phyloP scores from a whole-genome alignment of 2,329 filamentous ascomycete species.

The Fusarium buharicum region DNA sequence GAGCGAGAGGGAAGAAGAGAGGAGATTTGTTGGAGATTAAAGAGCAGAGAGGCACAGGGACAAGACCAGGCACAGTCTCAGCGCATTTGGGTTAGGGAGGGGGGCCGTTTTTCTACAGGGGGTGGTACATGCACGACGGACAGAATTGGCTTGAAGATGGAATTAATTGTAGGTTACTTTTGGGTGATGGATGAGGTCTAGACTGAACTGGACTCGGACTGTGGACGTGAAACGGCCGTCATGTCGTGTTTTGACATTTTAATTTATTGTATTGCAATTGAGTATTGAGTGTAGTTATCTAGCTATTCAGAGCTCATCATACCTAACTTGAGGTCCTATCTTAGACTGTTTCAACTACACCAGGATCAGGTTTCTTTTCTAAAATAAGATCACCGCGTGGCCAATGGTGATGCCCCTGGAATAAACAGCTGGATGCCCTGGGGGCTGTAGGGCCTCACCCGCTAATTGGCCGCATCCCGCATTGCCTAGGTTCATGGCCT shows the following conservation, averaged over 20 bases:
- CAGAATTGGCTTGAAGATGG: neutral
- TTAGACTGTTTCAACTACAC: slow-evolving; percentile 19
- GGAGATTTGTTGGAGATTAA: slow-evolving; percentile 31
- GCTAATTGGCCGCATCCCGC: neutral
- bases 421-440: neutral
- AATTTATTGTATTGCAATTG: too few species aligned
- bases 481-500: neutral
- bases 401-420: slow-evolving; percentile 2
- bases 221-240: neutral
- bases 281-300: too few species aligned
- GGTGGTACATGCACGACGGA: slow-evolving; percentile 1
- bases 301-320: too few species aligned
- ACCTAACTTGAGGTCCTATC: too few species aligned
- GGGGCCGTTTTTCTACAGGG: slow-evolving; percentile 19
- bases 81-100: neutral
- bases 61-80: slow-evolving; percentile 18
- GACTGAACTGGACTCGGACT: slow-evolving; percentile 1
- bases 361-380: slow-evolving; percentile 13
- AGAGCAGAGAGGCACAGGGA: slow-evolving; percentile 14
- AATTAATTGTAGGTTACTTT: neutral
- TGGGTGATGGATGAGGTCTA: neutral
- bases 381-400: neutral
- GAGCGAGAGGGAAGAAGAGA: slow-evolving; percentile 5
- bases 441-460: too few species aligned
- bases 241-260: neutral